Evolutionary conservation across 441 rosid genomes (phyloP), one percentile per base, ranked within the genome.

Genomic region (Bruguiera hainesii): DNA sequence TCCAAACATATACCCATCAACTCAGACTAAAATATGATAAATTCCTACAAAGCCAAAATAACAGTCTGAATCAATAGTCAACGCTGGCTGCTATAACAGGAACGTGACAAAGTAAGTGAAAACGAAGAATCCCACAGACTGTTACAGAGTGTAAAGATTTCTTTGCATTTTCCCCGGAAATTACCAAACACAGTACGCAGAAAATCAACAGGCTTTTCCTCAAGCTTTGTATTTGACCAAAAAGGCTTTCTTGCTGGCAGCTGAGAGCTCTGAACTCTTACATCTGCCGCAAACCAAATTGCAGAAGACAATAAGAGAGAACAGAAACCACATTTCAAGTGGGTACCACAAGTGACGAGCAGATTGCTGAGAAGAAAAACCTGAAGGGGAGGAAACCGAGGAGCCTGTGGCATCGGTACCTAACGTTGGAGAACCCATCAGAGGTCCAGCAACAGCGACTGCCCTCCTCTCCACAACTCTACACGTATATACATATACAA

Each of bases 201-300:
- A 76, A 93, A 93, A 82, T 91, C 91, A 39, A 93, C 87, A 15
- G 96, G 97, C 7, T 82, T 89, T 28, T 88, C 87, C 64, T 89
- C 85, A 76, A 71, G 79, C 33, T 67, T 61, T 74, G 56, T 80
- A 65, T 87, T 77, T 42, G 96, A 91, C 42, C 95, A 96, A 80
- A 94, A 89, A 65, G 79, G 72, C 73, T 84, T 86, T 63, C 73
- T 79, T 35, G 67, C 68, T 70, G 74, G 71, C 69, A 80, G 71
- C 74, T 76, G 86, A 63, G 78, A 65, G 68, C 67, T 78, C 49
- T 84, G 85, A 76, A 79, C 69, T 78, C 66, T 77, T 78, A 63
- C 50, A 64, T 57, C 73, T 19, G 76, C 65, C 52, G 59, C 60
- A 82, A 83, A 58, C 68, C 66, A 61, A 29, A 70, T 61, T 63